These are phyloP conservation scores for Babesia caballi DNA, from an alignment of 169 alveolate species.

Conservation along the genomic window DNA sequence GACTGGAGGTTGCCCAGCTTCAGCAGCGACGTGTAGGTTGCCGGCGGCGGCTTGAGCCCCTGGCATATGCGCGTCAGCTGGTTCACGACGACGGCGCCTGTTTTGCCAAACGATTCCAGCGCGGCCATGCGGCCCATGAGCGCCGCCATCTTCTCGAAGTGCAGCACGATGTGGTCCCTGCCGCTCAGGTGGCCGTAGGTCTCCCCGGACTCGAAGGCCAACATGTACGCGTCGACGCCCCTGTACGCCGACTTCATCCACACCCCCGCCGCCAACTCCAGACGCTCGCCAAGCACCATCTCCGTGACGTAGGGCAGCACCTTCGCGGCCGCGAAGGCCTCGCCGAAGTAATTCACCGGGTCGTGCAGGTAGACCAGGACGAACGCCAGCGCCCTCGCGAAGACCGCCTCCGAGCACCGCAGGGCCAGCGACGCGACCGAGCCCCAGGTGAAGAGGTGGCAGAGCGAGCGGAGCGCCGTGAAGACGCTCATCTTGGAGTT, in stretches of 20 bases:
- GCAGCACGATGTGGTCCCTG: conserved; percentile 15
- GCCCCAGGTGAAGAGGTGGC: conserved; percentile 8
- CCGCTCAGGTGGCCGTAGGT: conserved; percentile 10
- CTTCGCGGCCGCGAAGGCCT: conserved; percentile 38
- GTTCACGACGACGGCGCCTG: neutral
- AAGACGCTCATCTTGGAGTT: conserved; percentile 36
- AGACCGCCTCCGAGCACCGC: neutral
- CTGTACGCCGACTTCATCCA: neutral
- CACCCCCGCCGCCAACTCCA: neutral
- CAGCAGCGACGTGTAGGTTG: conserved; percentile 19
- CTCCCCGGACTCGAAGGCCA: conserved; percentile 4
- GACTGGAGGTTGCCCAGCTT: conserved; percentile 21
- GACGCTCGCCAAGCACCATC: neutral
- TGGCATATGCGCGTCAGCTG: conserved; percentile 5
- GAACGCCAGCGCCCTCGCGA: conserved; percentile 2
- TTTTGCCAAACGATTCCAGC: neutral
- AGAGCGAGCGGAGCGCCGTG: conserved; percentile 26
- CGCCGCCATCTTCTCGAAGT: conserved; percentile 4
- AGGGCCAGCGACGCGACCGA: neutral
- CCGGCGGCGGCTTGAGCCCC: conserved; percentile 11
- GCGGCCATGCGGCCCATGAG: neutral
- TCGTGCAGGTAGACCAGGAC: conserved; percentile 57
- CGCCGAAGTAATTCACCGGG: conserved; percentile 56
- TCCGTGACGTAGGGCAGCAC: conserved; percentile 10
- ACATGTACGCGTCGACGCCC: neutral